Evolutionary conservation across 805 yeast genomes (phyloP).

Genomic region (Lipomyces orientalis): DNA sequence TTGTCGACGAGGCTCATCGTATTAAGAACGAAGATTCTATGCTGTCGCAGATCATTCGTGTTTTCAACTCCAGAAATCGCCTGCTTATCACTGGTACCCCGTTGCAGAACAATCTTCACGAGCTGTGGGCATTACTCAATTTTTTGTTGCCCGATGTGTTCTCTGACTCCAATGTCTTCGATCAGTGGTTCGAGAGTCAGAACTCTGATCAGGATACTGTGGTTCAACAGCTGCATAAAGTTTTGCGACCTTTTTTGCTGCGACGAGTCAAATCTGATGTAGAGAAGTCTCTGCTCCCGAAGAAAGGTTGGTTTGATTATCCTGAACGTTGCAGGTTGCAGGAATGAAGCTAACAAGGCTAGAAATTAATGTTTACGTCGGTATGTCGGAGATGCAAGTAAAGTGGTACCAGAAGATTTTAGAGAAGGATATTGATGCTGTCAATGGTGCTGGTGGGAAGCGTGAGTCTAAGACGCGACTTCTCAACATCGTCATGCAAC

Average conservation of each 20-base stretch:
- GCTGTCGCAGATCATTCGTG: conserved; percentile 86
- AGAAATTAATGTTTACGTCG: conserved; percentile 86
- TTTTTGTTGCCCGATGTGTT: conserved; percentile 93
- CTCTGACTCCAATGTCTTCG: conserved; percentile 87
- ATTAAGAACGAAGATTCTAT: conserved; percentile 94
- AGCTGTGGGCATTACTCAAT: conserved; percentile 92
- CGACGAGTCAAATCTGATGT: conserved; percentile 93
- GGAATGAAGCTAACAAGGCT: neutral
- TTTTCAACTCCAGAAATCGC: conserved; percentile 84
- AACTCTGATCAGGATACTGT: conserved; percentile 72
- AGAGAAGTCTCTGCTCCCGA: conserved; percentile 87
- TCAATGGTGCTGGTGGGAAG: conserved; percentile 93
- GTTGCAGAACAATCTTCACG: conserved; percentile 90
- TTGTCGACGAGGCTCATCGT: conserved; percentile 89
- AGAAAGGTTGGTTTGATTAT: conserved; percentile 51
- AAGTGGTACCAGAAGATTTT: conserved; percentile 87
- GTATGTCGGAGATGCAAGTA: conserved; percentile 94
- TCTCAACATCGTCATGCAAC: conserved; percentile 93
- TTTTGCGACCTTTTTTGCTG: conserved; percentile 82
- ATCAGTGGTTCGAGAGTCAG: conserved; percentile 82
- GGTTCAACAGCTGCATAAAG: conserved; percentile 86
- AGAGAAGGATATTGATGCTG: conserved; percentile 95
- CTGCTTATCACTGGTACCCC: conserved; percentile 95
- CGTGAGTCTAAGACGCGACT: conserved; percentile 90
- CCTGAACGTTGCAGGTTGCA: neutral